Percentiles rank a stretch among this genome's conserved stretches.
These are phyloP conservation scores for Candida gigantensis DNA, from an alignment of 1,139 yeast genomes.

Conservation along the genomic window DNA sequence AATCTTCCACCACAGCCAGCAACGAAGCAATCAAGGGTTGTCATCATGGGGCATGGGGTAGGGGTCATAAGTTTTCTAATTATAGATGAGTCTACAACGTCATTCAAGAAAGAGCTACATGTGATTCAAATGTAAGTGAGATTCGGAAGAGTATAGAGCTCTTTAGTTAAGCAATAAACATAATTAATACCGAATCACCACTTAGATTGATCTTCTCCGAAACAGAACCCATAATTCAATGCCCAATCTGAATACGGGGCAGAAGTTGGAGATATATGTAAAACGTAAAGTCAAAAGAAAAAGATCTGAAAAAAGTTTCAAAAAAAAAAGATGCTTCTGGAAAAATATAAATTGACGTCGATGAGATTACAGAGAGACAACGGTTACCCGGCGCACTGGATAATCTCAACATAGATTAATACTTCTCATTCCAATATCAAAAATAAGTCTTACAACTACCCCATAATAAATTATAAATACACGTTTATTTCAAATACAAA, in stretches of 20 bases:
- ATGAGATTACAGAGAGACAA: neutral
- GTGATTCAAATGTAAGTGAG: no score
- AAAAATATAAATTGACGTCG: neutral
- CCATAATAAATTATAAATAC: no score
- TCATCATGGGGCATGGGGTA: no score
- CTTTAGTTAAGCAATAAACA: neutral
- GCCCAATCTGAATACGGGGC: slow-evolving; percentile 1
- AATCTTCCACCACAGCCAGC: no score
- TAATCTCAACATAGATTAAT: neutral
- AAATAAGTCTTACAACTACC: no score
- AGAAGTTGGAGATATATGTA: slow-evolving; percentile 1
- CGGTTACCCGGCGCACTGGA: neutral
- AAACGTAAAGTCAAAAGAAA: slow-evolving; percentile 1
- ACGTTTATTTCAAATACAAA: no score
- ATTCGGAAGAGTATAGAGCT: no score
- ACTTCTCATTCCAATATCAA: no score
- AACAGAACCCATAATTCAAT: slow-evolving; percentile 1
- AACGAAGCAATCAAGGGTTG: no score
- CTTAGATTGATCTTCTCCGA: neutral
- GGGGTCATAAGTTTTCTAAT: no score
- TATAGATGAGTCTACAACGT: no score
- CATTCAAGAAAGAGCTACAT: no score
- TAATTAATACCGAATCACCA: neutral
- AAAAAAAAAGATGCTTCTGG: neutral
- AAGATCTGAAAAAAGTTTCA: neutral